A percentile compares a stretch with the other conserved stretches of the same genome.
These are phyloP conservation scores for Starmerella bacillaris DNA, from an alignment of 805 yeast genomes.

Conservation along the genomic window DNA sequence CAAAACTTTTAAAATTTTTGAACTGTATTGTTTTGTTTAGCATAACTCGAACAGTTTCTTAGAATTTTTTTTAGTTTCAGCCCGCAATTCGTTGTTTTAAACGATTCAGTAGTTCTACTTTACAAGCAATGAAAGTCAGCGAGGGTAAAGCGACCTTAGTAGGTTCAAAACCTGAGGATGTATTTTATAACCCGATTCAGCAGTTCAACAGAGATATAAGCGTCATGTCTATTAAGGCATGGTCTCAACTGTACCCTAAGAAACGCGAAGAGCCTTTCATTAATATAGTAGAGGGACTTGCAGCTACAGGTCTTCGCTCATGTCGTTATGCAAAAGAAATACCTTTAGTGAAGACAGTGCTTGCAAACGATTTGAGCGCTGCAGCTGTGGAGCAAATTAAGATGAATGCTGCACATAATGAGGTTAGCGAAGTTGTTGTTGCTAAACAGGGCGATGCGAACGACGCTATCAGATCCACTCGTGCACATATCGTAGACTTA, in stretches of 20 bases:
- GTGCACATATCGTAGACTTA: conserved; percentile 72
- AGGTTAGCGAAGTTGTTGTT: conserved; percentile 36
- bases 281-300: conserved; percentile 68
- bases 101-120: too few species aligned
- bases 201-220: conserved; percentile 90
- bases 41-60: too few species aligned
- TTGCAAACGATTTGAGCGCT: conserved; percentile 78
- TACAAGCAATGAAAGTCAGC: conserved; percentile 20
- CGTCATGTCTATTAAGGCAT: conserved; percentile 68
- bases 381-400: conserved; percentile 73
- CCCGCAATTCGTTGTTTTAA: too few species aligned
- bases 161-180: conserved; percentile 64
- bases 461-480: conserved; percentile 42
- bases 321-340: conserved; percentile 85
- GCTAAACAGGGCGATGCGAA: conserved; percentile 86
- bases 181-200: conserved; percentile 90
- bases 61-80: too few species aligned
- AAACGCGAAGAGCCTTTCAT: conserved; percentile 30
- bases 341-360: conserved; percentile 49
- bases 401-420: conserved; percentile 51
- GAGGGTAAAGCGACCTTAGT: conserved; percentile 80
- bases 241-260: conserved; percentile 42
- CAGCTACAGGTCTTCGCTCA: conserved; percentile 91
- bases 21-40: too few species aligned
- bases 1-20: too few species aligned